These are phyloP conservation scores for Quercus dentata DNA, from an alignment of 306 rosid genomes.

Conservation along the genomic window DNA sequence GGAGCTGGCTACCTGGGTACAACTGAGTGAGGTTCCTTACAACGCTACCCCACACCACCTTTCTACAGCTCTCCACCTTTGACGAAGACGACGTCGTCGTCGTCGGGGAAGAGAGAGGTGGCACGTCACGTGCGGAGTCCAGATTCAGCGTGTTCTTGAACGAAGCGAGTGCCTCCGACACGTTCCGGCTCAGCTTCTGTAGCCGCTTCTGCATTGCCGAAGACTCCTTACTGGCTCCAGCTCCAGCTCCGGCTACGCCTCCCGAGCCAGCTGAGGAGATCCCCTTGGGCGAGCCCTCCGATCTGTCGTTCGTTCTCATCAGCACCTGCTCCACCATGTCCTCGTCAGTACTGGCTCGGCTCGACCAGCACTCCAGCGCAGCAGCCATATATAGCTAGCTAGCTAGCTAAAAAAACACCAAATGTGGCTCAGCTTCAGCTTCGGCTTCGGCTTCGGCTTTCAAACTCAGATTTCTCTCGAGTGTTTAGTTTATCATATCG, in stretches of 20 bases:
- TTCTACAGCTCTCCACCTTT: conserved; percentile 52
- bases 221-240: conserved; percentile 30
- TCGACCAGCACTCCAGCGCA: conserved; percentile 91
- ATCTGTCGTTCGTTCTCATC: conserved; percentile 59
- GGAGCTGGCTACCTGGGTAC: conserved; percentile 87
- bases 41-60: conserved; percentile 75
- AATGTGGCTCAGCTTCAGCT: conserved; percentile 5
- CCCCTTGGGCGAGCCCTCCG: conserved; percentile 48
- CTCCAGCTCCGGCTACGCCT: neutral
- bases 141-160: conserved; percentile 73
- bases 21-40: conserved; percentile 76
- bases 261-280: conserved; percentile 27
- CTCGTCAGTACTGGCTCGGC: conserved; percentile 61
- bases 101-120: conserved; percentile 28
- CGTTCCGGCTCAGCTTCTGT: conserved; percentile 69
- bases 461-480: conserved; percentile 22
- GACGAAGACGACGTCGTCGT: conserved; percentile 20
- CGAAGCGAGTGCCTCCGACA: conserved; percentile 74
- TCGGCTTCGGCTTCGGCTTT: neutral
- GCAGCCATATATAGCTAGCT: conserved; percentile 55
- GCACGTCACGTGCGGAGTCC: conserved; percentile 44
- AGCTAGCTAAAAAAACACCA: neutral
- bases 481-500: neutral
- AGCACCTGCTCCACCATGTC: conserved; percentile 78
- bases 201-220: conserved; percentile 75